phyloP scores from a whole-genome alignment of 2,329 filamentous ascomycete genomes.

The Capronia coronata region DNA sequence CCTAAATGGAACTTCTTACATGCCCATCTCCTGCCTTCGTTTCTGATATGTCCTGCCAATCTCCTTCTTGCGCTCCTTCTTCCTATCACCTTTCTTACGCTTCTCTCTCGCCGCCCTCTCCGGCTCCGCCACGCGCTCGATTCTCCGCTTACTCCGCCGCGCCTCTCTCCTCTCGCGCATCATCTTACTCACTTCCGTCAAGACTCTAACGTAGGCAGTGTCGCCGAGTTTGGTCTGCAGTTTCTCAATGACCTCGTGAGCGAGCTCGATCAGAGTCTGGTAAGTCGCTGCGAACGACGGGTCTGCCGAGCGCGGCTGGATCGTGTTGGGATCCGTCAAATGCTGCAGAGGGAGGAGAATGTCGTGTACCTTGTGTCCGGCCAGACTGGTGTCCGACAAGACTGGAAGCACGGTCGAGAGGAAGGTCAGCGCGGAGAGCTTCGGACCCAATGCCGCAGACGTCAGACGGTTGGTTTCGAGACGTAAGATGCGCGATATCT shows the following conservation, averaged over 20 bases:
- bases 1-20: too few species aligned
- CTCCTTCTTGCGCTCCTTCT: constrained; percentile 75
- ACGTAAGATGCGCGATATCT: constrained; percentile 71
- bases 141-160: constrained; percentile 75
- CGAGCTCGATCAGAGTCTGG: constrained; percentile 63
- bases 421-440: constrained; percentile 68
- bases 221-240: constrained; percentile 81
- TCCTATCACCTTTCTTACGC: constrained; percentile 74
- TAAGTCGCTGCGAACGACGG: constrained; percentile 62
- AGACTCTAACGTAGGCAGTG: constrained; percentile 65
- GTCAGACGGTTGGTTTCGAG: constrained; percentile 61
- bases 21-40: constrained; percentile 47
- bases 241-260: constrained; percentile 70
- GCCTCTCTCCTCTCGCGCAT: constrained; percentile 67
- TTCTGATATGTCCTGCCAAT: constrained; percentile 57
- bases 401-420: constrained; percentile 63
- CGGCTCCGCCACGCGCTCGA: constrained; percentile 76
- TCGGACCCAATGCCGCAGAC: constrained; percentile 60
- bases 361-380: constrained; percentile 54
- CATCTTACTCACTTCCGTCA: constrained; percentile 65
- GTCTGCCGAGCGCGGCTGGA: constrained; percentile 54
- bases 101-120: constrained; percentile 73
- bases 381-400: constrained; percentile 52
- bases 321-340: constrained; percentile 61
- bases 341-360: constrained; percentile 68